Evolutionary conservation across 257 asterid species (phyloP).

Genomic region (Solanum rostratum): DNA sequence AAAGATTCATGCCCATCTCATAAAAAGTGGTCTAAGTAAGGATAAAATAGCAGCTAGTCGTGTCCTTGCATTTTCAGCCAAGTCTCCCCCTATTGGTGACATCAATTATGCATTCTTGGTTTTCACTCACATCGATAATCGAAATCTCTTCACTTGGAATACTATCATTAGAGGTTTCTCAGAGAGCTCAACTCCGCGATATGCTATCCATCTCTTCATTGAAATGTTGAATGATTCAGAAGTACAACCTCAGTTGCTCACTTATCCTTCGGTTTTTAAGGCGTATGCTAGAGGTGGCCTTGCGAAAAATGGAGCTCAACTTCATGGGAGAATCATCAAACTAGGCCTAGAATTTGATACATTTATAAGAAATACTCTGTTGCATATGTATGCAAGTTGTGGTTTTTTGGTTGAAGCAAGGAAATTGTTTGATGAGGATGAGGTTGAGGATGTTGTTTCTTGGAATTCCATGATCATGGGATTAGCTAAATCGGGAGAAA

Average conservation of each 20-base stretch:
- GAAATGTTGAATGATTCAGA: slow-evolving; percentile 35
- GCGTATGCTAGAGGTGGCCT: slow-evolving; percentile 53
- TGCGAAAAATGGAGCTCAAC: slow-evolving; percentile 52
- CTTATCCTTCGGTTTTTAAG: slow-evolving; percentile 69
- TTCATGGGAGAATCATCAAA: slow-evolving; percentile 57
- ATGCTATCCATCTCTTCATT: slow-evolving; percentile 39
- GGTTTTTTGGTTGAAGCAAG: slow-evolving; percentile 41
- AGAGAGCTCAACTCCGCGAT: slow-evolving; percentile 39
- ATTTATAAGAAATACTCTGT: slow-evolving; percentile 39
- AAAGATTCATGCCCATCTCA: slow-evolving; percentile 56
- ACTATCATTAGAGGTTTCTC: slow-evolving; percentile 62
- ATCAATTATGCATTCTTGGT: slow-evolving; percentile 38
- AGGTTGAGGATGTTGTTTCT: slow-evolving; percentile 36
- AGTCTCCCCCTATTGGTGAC: slow-evolving; percentile 24
- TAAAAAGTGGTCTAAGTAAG: slow-evolving; percentile 50
- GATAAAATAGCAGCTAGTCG: slow-evolving; percentile 52
- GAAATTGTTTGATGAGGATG: slow-evolving; percentile 42
- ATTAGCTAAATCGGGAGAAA: slow-evolving; percentile 43
- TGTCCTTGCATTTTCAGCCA: slow-evolving; percentile 43
- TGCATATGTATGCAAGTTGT: slow-evolving; percentile 57
- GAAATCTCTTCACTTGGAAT: slow-evolving; percentile 58
- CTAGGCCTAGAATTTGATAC: slow-evolving; percentile 45
- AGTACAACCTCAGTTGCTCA: slow-evolving; percentile 32
- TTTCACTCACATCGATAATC: slow-evolving; percentile 27
- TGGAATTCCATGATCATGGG: slow-evolving; percentile 77